Evolutionary conservation across 345 rosid genomes (phyloP), one percentile per base, ranked within the genome.

Genomic region (Hibiscus tridactylites): DNA sequence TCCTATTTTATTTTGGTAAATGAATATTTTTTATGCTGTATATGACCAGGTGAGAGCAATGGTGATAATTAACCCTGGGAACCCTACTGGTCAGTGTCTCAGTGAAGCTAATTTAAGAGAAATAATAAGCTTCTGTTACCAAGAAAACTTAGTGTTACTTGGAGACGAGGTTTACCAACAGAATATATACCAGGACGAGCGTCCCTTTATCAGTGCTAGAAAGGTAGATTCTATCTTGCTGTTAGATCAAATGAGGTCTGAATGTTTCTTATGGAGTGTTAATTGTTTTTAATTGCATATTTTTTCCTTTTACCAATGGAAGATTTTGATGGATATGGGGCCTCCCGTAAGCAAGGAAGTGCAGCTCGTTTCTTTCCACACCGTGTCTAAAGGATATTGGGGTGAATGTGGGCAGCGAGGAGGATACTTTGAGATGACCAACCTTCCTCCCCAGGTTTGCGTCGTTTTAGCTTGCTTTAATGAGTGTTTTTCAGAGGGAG

Each of bases 391-490:
- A 89, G 99, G 99, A 77, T 95, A 90, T 83, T 95, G 96, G 96
- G 97, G 99, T 0, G 99, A 95, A 85, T 95, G 99, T 57, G 99
- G 97, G 77, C 99, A 92, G 83, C 85, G 99, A 19, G 99, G 99
- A 83, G 99, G 99, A 80, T 95, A 95, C 88, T 92, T 95, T 80
- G 97, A 95, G 88, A 92, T 92, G 97, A 92, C 97, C 21, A 95
- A 95, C 84, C 83, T 95, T 57, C 97, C 99, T 78, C 88, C 97
- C 46, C 65, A 78, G 96, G 99, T 95, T 80, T 75, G 81, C 73
- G 24, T 71, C 16, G 28, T 49, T 61, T 17, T 57, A 49, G 1
- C 21, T 58, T 1, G 26, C 65, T 66, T 65, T 57, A 71, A 33
- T 72, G 8, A 60, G 49, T 57, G 52, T 58, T 59, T 13, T 59